Evolutionary conservation across 257 asterid genomes (phyloP), one percentile per base, ranked within the genome.

Genomic region (Ligustrum vulgare): DNA sequence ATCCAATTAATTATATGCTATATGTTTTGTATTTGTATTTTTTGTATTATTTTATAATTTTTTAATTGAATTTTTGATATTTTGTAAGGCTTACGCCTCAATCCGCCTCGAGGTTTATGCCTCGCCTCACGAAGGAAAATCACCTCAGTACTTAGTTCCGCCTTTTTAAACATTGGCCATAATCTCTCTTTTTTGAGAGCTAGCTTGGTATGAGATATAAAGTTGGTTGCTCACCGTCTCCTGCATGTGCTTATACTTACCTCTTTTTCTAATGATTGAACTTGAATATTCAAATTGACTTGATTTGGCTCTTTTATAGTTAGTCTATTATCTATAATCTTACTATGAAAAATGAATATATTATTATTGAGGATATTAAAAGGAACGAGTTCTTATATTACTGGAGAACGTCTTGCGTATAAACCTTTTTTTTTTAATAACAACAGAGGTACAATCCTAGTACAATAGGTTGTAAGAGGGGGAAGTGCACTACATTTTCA

Each of bases 211-310:
- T 28, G 31, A 28, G 31, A 28, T 51, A 23, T 51, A 9, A 45
- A 45, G 62, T 4, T 51, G 23, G 22, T 16, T 51, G 62, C 22
- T 51, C 18, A 2, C 13, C 9, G 70, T 71, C 41, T 15, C 36
- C 43, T 2, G 20, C 5, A 49, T 45, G 47, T 54, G 58, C 45
- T 35, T 49, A 9, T 20, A 58, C 32, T 0, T 23, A 41, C 33
- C 18, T 78, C 13, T 72, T 72, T 67, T 56, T 22, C 3, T n/a
- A 8, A 20, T 25, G 75, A 31, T 62, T 65, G 39, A 75, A 70
- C 34, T 4, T 67, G 56, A 16, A 28, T 49, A 41, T 71, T 71
- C 70, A 36, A 34, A 13, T 65, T 28, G 22, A 60, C 25, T 32
- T 60, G 31, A 23, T 66, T 65, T 69, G 36, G 35, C 62, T 51